These are phyloP conservation scores for Fusarium begoniae DNA, from an alignment of 2,329 filamentous ascomycete species.

Conservation along the genomic window DNA sequence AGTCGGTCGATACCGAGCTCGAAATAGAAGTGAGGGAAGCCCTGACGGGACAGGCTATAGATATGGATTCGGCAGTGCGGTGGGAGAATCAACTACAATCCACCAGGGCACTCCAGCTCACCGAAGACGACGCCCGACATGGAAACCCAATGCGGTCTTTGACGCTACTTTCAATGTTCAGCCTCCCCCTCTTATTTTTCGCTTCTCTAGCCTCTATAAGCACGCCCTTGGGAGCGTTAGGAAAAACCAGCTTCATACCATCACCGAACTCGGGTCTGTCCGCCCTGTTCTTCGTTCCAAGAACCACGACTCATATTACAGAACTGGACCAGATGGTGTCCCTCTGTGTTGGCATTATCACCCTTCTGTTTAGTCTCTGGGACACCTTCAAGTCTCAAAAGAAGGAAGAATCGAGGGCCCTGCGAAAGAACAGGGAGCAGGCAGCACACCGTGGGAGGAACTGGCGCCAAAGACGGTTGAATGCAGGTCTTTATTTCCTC, in stretches of 20 bases:
- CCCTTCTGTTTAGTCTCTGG: neutral
- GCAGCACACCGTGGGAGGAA: neutral
- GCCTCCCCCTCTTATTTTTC: rapidly evolving
- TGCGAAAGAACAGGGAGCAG: neutral
- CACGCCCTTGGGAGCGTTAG: neutral
- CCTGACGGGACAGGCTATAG: rapidly evolving
- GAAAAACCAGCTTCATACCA: neutral
- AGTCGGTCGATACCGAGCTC: neutral
- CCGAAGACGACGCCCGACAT: neutral
- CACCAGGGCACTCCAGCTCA: rapidly evolving
- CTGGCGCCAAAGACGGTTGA: neutral
- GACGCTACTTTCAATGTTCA: neutral
- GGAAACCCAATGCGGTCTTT: neutral
- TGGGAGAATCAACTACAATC: neutral
- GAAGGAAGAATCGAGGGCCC: neutral
- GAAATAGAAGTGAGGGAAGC: neutral
- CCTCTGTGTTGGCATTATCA: neutral
- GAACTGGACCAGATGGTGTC: neutral
- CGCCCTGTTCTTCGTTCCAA: neutral
- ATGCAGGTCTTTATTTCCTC: neutral
- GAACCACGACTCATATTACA: neutral
- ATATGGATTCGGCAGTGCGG: neutral
- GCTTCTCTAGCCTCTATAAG: neutral
- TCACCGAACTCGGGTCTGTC: neutral
- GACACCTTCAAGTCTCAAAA: neutral